Evolutionary conservation across 2,329 filamentous ascomycete genomes (phyloP).

Genomic region (Penicillium polonicum): DNA sequence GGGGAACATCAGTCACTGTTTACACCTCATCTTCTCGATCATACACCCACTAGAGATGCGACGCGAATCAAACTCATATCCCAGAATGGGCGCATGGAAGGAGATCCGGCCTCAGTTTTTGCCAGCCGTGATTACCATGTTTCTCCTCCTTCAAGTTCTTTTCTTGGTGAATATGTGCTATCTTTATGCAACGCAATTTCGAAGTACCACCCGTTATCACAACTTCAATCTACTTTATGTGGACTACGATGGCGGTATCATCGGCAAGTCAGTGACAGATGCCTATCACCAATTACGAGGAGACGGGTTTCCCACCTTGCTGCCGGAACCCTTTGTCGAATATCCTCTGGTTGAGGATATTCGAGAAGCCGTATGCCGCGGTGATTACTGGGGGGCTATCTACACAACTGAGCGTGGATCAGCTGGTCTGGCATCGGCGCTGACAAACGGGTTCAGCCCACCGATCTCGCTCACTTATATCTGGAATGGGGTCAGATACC

Average conservation of each 20-base stretch:
- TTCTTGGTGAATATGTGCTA: constrained; percentile 20
- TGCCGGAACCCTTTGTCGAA: not conserved
- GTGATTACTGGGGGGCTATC: constrained; percentile 3
- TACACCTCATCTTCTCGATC: not conserved
- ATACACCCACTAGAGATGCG: not conserved
- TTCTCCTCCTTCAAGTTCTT: constrained; percentile 14
- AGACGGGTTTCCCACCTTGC: constrained; percentile 1
- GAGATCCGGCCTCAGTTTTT: not conserved
- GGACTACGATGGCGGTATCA: constrained; percentile 32
- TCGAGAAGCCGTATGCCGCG: constrained; percentile 3
- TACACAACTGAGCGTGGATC: not conserved
- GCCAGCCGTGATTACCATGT: constrained; percentile 1
- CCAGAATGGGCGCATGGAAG: not conserved
- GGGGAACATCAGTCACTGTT: not conserved
- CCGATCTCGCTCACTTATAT: not conserved
- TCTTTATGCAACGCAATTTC: constrained; percentile 16
- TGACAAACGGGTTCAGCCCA: not conserved
- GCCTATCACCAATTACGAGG: constrained; percentile 21
- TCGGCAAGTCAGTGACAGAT: constrained; percentile 28
- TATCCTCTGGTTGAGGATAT: constrained; percentile 4
- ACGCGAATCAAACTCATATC: not conserved
- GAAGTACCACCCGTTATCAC: constrained; percentile 21
- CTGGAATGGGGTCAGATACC: constrained; percentile 5
- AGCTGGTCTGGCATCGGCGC: not conserved
- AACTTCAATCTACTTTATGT: constrained; percentile 31